Percentiles rank a stretch among this genome's conserved stretches.
These are phyloP conservation scores for Penicillium herquei DNA, from an alignment of 495 filamentous ascomycete genomes.

Conservation along the genomic window DNA sequence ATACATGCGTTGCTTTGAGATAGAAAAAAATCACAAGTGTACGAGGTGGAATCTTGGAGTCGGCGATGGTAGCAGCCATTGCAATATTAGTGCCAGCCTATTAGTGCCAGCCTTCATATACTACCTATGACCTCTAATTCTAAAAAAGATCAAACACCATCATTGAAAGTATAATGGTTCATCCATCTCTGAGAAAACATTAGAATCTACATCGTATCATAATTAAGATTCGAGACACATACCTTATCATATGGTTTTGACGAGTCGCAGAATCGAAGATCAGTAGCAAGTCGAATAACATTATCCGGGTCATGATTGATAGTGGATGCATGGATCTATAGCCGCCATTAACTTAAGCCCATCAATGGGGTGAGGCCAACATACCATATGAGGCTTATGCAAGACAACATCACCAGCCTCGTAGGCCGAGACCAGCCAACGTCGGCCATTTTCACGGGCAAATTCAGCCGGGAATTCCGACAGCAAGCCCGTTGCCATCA, in stretches of 20 bases:
- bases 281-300: slow-evolving; percentile 56
- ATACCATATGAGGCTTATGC: slow-evolving; percentile 55
- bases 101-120: no score
- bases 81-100: no score
- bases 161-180: slow-evolving; percentile 35
- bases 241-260: slow-evolving; percentile 50
- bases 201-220: not conserved
- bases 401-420: slow-evolving; percentile 63
- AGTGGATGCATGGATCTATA: slow-evolving; percentile 55
- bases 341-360: not conserved
- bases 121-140: no score
- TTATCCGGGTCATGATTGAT: slow-evolving; percentile 56
- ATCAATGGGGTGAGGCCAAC: not conserved
- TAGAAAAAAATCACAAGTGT: no score
- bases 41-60: no score
- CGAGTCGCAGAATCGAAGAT: slow-evolving; percentile 54
- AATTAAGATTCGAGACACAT: not conserved
- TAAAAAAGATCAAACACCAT: slow-evolving; percentile 28
- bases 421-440: slow-evolving; percentile 55
- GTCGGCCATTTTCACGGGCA: slow-evolving; percentile 36
- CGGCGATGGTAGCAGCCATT: no score
- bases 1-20: no score
- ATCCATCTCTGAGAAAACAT: slow-evolving; percentile 33
- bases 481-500: slow-evolving; percentile 52
- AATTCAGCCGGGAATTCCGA: slow-evolving; percentile 47